These are phyloP conservation scores for Mortierella sp. DNA, from an alignment of 371 early-diverging fungal genomes.

Conservation along the genomic window DNA sequence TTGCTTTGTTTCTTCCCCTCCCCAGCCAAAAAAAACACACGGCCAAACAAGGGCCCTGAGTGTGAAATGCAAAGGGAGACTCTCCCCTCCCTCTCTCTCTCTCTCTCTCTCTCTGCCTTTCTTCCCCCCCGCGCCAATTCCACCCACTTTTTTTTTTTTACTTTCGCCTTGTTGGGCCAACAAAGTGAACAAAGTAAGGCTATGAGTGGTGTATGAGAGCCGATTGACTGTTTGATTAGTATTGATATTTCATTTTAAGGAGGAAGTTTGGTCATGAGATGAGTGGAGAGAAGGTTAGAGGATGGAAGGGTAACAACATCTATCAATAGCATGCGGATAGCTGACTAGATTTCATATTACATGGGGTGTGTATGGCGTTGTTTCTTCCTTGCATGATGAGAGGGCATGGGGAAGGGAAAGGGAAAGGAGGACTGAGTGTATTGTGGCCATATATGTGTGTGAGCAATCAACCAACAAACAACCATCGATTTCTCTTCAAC, in stretches of 20 bases:
- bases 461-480: neutral
- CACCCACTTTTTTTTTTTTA: neutral
- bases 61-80: neutral
- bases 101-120: neutral
- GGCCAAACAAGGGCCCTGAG: neutral
- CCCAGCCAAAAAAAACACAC: neutral
- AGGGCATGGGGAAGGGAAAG: neutral
- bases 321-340: neutral
- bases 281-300: neutral
- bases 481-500: neutral
- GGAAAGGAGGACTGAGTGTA: neutral
- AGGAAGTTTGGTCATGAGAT: neutral
- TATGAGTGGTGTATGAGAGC: neutral
- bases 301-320: neutral
- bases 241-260: neutral
- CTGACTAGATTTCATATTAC: neutral
- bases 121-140: neutral
- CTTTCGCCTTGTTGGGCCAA: neutral
- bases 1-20: neutral
- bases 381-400: slow-evolving; percentile 4
- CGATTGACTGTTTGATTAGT: neutral
- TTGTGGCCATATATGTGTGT: neutral
- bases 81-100: too few species aligned
- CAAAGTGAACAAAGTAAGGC: too few species aligned
- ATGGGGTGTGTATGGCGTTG: neutral